These are phyloP conservation scores for Panicum miliaceum DNA, from an alignment of 176 grass and related monocot species.

Conservation along the genomic window DNA sequence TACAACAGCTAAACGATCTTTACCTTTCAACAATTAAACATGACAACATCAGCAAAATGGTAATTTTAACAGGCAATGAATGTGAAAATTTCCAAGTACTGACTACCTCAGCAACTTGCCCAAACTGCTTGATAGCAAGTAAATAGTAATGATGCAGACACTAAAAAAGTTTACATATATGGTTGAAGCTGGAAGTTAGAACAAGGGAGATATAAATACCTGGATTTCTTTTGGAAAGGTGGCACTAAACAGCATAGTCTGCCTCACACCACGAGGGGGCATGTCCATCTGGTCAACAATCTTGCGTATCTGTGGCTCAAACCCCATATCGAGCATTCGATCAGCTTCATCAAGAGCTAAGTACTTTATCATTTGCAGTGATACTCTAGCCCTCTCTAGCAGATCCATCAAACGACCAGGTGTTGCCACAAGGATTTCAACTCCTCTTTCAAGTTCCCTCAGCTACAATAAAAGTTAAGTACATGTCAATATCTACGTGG, in stretches of 20 bases:
- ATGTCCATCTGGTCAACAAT: constrained; percentile 98
- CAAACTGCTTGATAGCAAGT: constrained; percentile 21
- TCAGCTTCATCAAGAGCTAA: constrained; percentile 96
- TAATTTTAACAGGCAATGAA: neutral
- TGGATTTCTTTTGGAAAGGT: constrained; percentile 98
- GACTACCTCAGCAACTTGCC: neutral
- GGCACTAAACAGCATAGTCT: constrained; percentile 98
- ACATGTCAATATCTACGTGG: neutral
- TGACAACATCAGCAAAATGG: neutral
- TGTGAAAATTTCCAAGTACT: neutral
- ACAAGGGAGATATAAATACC: constrained; percentile 37
- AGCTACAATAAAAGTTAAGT: constrained; percentile 54
- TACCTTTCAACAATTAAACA: neutral
- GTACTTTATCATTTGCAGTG: constrained; percentile 81
- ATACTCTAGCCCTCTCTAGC: constrained; percentile 89
- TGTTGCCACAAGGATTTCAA: constrained; percentile 97
- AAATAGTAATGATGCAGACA: neutral
- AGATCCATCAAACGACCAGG: constrained; percentile 95
- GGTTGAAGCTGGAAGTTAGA: neutral
- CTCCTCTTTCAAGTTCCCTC: constrained; percentile 92
- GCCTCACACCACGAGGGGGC: constrained; percentile 77
- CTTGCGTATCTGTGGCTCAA: constrained; percentile 94
- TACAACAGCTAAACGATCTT: neutral
- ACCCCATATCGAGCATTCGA: constrained; percentile 98
- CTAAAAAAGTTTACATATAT: neutral